Percentiles rank a stretch among this genome's conserved stretches.
Conservation (phyloP, 1,284 basidiomycete species). For the Trichosporon asahii region DNA sequence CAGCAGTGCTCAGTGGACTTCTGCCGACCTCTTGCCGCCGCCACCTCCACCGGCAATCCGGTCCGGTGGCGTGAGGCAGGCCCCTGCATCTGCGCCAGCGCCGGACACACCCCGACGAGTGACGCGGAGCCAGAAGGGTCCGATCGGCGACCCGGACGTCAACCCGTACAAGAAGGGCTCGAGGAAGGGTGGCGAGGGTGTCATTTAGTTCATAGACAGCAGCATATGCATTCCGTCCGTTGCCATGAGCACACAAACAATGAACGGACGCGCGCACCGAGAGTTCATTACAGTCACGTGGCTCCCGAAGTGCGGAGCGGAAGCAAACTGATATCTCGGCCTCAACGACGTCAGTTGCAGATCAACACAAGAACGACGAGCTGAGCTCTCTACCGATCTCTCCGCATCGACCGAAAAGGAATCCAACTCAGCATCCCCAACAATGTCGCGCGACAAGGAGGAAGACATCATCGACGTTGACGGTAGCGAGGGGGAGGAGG, state of each 20-base stretch:
- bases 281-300: background rate
- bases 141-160: slow-evolving; percentile 41
- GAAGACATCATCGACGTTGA: slow-evolving; percentile 24
- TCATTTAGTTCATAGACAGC: slow-evolving; percentile 29
- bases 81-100: slow-evolving; percentile 27
- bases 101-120: slow-evolving; percentile 39
- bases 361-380: background rate
- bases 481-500: slow-evolving; percentile 31
- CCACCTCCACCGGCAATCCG: slow-evolving; percentile 48
- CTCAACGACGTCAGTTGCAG: slow-evolving; percentile 3
- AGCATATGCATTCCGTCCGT: background rate
- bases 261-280: background rate
- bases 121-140: slow-evolving; percentile 34
- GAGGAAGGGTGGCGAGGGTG: slow-evolving; percentile 42
- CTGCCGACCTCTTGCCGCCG: slow-evolving; percentile 47
- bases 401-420: background rate
- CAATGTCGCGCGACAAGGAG: slow-evolving; percentile 15
- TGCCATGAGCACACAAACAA: background rate
- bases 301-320: background rate
- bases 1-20: slow-evolving; percentile 43
- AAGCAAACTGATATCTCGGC: background rate
- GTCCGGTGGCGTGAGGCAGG: slow-evolving; percentile 38
- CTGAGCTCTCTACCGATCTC: background rate
- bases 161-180: slow-evolving; percentile 45
- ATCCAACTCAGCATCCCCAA: background rate